Conservation (phyloP, 139 green algal genomes). For the Auxenochlorella pyrenoidosa region DNA sequence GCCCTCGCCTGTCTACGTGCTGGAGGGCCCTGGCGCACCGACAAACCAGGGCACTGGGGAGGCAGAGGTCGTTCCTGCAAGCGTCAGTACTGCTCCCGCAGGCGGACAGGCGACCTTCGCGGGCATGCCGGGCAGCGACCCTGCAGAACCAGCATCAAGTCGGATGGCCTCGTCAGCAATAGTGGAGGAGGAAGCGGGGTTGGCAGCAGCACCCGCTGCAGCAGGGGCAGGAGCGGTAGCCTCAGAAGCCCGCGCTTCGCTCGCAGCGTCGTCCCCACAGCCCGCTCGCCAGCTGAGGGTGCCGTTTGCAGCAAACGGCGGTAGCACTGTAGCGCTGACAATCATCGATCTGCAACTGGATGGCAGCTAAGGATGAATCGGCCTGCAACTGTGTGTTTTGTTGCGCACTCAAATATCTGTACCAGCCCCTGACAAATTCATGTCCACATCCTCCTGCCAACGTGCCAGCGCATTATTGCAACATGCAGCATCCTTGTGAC, state of each 20-base stretch:
- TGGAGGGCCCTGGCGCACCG: neutral
- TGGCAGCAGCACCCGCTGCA: neutral
- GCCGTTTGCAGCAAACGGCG: neutral
- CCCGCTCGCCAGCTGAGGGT: neutral
- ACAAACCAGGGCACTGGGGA: neutral
- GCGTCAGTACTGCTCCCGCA: neutral
- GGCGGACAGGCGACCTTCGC: too few relatives aligned
- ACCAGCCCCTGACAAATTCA: too few relatives aligned
- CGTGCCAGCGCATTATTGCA: too few relatives aligned
- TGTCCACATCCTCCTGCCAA: too few relatives aligned
- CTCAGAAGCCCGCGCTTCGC: neutral
- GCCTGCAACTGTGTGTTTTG: too few relatives aligned
- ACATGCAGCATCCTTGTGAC: too few relatives aligned
- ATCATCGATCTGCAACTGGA: neutral
- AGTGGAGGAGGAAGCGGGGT: neutral
- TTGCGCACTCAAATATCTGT: too few relatives aligned
- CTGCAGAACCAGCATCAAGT: neutral
- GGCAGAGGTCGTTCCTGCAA: too few relatives aligned
- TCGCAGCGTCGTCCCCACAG: neutral
- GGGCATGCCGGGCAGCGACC: neutral
- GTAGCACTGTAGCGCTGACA: neutral
- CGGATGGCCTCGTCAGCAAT: neutral
- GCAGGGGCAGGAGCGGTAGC: neutral
- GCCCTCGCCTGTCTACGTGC: neutral
- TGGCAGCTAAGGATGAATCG: neutral